Conservation (phyloP, 345 rosid genomes). For the Bruguiera parviflora region DNA sequence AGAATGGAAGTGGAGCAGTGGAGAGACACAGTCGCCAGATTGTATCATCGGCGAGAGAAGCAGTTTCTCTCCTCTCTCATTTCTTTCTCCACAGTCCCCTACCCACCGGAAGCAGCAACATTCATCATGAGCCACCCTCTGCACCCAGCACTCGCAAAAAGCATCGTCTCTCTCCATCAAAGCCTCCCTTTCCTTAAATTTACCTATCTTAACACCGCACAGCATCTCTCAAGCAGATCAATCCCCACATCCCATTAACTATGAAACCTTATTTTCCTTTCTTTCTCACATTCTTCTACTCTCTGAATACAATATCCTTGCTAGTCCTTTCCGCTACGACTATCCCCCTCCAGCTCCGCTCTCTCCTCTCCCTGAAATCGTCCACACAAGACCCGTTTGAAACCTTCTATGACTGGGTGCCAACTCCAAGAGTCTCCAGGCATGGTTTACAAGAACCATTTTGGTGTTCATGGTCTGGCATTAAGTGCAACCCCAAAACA, state of each 20-base stretch:
- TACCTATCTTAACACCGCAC: constrained; percentile 26
- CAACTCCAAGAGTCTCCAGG: constrained; percentile 24
- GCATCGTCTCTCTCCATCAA: constrained; percentile 38
- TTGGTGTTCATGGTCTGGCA: constrained; percentile 93
- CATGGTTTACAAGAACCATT: constrained; percentile 31
- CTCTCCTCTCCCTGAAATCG: constrained; percentile 71
- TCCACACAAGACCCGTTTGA: constrained; percentile 55
- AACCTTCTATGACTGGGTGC: constrained; percentile 71
- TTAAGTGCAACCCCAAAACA: constrained; percentile 53
- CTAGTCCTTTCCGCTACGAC: constrained; percentile 27
- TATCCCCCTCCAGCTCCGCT: constrained; percentile 51
- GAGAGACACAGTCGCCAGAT: not conserved
- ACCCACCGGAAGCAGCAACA: constrained; percentile 27
- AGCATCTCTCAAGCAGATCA: constrained; percentile 25
- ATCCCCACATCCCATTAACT: constrained; percentile 36
- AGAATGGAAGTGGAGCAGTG: not conserved
- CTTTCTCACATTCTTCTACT: constrained; percentile 30
- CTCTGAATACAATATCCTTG: constrained; percentile 43
- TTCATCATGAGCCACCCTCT: constrained; percentile 61
- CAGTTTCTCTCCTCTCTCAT: not conserved
- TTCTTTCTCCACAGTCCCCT: not conserved
- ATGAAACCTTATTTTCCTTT: constrained; percentile 47
- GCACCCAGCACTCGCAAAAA: constrained; percentile 52
- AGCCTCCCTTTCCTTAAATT: constrained; percentile 51
- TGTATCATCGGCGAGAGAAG: not conserved